phyloP scores from a whole-genome alignment of 2,329 filamentous ascomycete genomes.

The Pseudofabraea citricarpa region DNA sequence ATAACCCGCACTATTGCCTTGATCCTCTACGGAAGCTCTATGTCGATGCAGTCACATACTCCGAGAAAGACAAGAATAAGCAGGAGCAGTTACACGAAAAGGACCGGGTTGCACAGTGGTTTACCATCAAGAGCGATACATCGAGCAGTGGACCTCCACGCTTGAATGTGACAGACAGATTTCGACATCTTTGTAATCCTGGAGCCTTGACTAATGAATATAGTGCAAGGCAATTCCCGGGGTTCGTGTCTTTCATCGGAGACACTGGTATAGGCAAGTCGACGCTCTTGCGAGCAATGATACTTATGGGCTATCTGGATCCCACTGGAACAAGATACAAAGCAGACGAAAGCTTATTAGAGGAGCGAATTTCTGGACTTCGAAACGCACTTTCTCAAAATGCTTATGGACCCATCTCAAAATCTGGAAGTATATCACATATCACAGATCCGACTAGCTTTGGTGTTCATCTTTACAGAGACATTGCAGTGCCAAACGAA shows the following conservation, averaged over 20 bases:
- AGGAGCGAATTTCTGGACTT: slow-evolving; percentile 2
- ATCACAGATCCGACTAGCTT: slow-evolving; percentile 15
- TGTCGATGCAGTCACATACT: slow-evolving; percentile 6
- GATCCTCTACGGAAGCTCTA: slow-evolving; percentile 5
- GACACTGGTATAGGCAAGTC: slow-evolving; percentile 18
- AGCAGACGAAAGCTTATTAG: not conserved
- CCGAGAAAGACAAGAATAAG: slow-evolving; percentile 1
- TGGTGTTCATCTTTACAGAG: slow-evolving; percentile 18
- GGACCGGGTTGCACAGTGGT: slow-evolving; percentile 6
- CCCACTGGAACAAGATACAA: slow-evolving; percentile 4
- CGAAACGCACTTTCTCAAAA: slow-evolving; percentile 4
- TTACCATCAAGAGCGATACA: slow-evolving; percentile 5
- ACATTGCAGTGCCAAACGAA: slow-evolving; percentile 2
- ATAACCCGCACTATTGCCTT: slow-evolving; percentile 2
- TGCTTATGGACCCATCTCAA: slow-evolving; percentile 10
- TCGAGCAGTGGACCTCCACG: not conserved
- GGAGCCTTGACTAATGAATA: slow-evolving; percentile 6
- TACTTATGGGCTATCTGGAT: slow-evolving; percentile 12
- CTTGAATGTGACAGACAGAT: slow-evolving; percentile 5
- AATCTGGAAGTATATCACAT: slow-evolving; percentile 7
- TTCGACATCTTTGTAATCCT: slow-evolving; percentile 6
- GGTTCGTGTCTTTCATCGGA: slow-evolving; percentile 20
- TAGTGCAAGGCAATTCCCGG: slow-evolving; percentile 13
- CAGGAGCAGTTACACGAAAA: slow-evolving; percentile 3
- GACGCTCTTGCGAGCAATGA: slow-evolving; percentile 17